These are phyloP conservation scores for Fomitopsis schrenkii DNA, from an alignment of 1,284 basidiomycete species.

Conservation along the genomic window DNA sequence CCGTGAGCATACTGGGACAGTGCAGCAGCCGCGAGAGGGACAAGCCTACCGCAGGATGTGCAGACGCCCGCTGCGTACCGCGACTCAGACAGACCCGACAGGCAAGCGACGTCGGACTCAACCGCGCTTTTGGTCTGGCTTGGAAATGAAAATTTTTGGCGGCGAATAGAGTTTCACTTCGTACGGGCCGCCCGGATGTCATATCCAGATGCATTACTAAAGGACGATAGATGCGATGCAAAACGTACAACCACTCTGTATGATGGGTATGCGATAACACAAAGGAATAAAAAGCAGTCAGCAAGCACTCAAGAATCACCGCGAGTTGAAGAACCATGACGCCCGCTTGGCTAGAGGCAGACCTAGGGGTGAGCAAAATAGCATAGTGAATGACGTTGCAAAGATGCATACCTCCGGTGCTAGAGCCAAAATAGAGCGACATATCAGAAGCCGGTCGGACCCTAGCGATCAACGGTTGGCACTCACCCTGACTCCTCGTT, in stretches of 20 bases:
- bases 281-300: conserved; percentile 6
- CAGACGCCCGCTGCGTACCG: no score
- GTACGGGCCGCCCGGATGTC: conserved; percentile 8
- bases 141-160: conserved; percentile 3
- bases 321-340: conserved; percentile 85
- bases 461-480: conserved; percentile 16
- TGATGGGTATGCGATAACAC: conserved; percentile 23
- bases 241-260: conserved; percentile 29
- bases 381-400: conserved; percentile 5
- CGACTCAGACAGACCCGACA: not conserved
- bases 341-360: conserved; percentile 67
- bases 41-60: not conserved
- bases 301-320: conserved; percentile 34
- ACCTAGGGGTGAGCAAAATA: conserved; percentile 9
- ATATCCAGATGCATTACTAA: conserved; percentile 27
- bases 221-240: conserved; percentile 33
- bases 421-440: conserved; percentile 15
- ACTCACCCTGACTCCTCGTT: conserved; percentile 77
- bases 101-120: not conserved
- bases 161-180: not conserved
- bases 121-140: not conserved
- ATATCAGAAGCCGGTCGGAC: not conserved
- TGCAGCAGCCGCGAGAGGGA: not conserved
- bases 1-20: not conserved
- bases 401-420: conserved; percentile 26